Percentiles rank a stretch among this genome's conserved stretches.
These are phyloP conservation scores for Periconia sp. DNA, from an alignment of 2,329 filamentous ascomycete species.

Conservation along the genomic window DNA sequence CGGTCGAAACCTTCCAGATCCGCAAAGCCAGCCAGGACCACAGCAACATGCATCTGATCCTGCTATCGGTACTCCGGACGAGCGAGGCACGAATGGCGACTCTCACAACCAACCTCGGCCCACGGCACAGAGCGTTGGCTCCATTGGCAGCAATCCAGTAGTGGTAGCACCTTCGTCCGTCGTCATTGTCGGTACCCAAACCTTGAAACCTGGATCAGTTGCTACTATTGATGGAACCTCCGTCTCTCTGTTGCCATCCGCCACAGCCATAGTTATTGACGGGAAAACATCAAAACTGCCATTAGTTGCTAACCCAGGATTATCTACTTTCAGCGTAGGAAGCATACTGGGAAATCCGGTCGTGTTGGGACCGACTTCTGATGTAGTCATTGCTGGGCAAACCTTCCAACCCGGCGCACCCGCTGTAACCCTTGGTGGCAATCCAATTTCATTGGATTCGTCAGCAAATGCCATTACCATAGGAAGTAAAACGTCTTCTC, in stretches of 20 bases:
- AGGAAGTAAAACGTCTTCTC: slow-evolving; percentile 25
- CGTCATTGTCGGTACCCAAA: slow-evolving; percentile 39
- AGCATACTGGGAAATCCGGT: slow-evolving; percentile 31
- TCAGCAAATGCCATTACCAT: slow-evolving; percentile 33
- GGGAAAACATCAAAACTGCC: slow-evolving; percentile 26
- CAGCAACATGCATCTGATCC: background rate
- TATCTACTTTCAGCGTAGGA: slow-evolving; percentile 34
- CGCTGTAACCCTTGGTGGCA: slow-evolving; percentile 39
- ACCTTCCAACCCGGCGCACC: slow-evolving; percentile 39
- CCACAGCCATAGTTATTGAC: slow-evolving; percentile 40
- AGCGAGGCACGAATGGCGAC: slow-evolving; percentile 3
- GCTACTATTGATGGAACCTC: slow-evolving; percentile 41
- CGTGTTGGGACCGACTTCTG: slow-evolving; percentile 33
- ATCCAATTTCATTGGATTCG: slow-evolving; percentile 30
- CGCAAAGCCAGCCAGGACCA: slow-evolving; percentile 1
- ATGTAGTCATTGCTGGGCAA: slow-evolving; percentile 36
- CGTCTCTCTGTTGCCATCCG: slow-evolving; percentile 38
- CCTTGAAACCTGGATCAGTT: slow-evolving; percentile 34
- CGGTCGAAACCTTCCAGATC: slow-evolving; percentile 3
- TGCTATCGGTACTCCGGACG: background rate
- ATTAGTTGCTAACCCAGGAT: slow-evolving; percentile 18
- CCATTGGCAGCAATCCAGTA: slow-evolving; percentile 30
- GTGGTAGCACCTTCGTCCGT: slow-evolving; percentile 36
- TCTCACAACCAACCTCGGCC: slow-evolving; percentile 9
- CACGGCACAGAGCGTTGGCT: slow-evolving; percentile 25